Evolutionary conservation across 768 basidiomycete species (phyloP).

Genomic region (Ramaria sp.): DNA sequence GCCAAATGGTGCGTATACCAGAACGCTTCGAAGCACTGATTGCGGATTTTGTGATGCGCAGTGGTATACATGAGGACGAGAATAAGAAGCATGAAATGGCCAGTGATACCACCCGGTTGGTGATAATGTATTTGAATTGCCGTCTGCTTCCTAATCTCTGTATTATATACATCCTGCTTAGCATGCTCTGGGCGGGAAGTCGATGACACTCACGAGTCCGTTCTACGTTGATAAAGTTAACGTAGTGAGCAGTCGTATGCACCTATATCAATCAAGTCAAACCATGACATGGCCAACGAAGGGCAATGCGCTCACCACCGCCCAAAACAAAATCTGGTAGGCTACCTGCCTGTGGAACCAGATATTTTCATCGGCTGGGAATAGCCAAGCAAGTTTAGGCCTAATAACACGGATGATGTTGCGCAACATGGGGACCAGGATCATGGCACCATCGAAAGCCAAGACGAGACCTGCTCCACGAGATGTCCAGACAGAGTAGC

Average conservation of each 20-base stretch:
- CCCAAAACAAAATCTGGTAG: constrained; percentile 89
- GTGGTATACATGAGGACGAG: constrained; percentile 92
- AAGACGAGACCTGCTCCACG: constrained; percentile 88
- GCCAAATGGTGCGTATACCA: constrained; percentile 96
- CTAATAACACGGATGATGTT: constrained; percentile 79
- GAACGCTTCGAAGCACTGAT: constrained; percentile 89
- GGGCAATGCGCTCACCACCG: constrained; percentile 36
- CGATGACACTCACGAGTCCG: constrained; percentile 53
- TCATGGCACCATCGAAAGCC: constrained; percentile 77
- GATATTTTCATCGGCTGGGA: constrained; percentile 91
- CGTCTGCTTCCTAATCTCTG: constrained; percentile 70
- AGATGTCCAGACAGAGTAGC: constrained; percentile 81
- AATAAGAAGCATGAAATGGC: constrained; percentile 90
- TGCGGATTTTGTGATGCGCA: constrained; percentile 79
- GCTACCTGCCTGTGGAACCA: constrained; percentile 96
- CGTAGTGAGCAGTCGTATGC: constrained; percentile 88
- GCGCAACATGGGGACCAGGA: constrained; percentile 82
- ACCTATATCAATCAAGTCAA: constrained; percentile 19
- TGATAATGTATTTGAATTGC: constrained; percentile 83
- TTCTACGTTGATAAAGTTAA: constrained; percentile 90
- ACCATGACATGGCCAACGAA: neutral
- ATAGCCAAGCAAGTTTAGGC: constrained; percentile 67
- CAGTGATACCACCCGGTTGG: constrained; percentile 85
- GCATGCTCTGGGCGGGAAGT: neutral
- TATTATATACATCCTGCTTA: neutral